Evolutionary conservation across 352 stramenopile genomes (phyloP), one percentile per base, ranked within the genome.

Genomic region (Thraustochytrium striatum): DNA sequence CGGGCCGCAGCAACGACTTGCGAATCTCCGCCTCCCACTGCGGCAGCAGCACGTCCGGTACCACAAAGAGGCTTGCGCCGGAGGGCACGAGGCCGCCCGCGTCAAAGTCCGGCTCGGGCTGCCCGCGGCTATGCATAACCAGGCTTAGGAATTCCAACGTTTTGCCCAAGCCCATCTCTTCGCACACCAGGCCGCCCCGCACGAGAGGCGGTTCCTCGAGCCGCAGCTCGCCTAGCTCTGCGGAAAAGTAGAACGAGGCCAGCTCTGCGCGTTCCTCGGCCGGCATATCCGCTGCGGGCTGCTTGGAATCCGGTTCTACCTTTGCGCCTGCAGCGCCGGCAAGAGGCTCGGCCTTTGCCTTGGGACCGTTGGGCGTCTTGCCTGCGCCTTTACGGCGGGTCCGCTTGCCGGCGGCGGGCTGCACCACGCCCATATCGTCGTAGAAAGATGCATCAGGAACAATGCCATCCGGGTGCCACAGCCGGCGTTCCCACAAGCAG

Each of bases 161-260:
- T 32, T 75, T 75, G 35, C 65, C 65, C 19, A 75, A 43, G 0
- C 65, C 65, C 65, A 75, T 75, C 30, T 75, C 65, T n/a, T 75
- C 65, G 47, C 65, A 75, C 8, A 75, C 41, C 13, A 75, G 65
- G 21, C 65, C 65, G 9, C 65, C 65, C 3, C 65, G 65, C 43
- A 75, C 65, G 21, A 75, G 39, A 28, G 65, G 65, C 7, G 65
- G 65, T 7, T 9, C 47, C 25, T 75, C 30, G 28, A 75, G 52
- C 21, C 65, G 39, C n/a, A 75, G 43, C 52, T 75, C 65, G 35
- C 65, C 65, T 1, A 75, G 32, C 32, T 58, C 65, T 21, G n/a
- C 28, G 21, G 65, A 75, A 43, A 62, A 62, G 52, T 50, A 75
- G 25, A 75, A 75, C 33, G 19, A 52, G 13, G 33, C 41, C 0